A percentile compares a stretch with the other conserved stretches of the same genome.
phyloP scores from a whole-genome alignment of 495 filamentous ascomycete species.

The Pyronema omphalodes region DNA sequence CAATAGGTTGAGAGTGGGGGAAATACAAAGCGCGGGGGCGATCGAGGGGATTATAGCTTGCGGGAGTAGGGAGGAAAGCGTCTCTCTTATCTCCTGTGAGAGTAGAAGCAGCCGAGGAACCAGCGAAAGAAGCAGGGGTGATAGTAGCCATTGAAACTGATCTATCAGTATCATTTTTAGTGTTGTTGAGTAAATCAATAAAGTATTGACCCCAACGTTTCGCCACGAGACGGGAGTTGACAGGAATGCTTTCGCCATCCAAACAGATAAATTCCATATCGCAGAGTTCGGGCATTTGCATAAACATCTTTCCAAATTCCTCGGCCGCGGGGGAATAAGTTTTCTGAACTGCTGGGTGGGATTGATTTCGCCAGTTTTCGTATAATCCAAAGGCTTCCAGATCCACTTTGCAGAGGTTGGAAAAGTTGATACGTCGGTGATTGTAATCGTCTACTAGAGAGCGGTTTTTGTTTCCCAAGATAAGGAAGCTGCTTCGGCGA shows the following conservation, averaged over 20 bases:
- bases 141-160: conserved; percentile 21
- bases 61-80: conserved; percentile 44
- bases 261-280: conserved; percentile 94
- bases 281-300: conserved; percentile 64
- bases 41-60: conserved; percentile 20
- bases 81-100: conserved; percentile 1
- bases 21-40: conserved; percentile 78
- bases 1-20: conserved; percentile 73
- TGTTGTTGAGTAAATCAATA: conserved; percentile 51
- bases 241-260: conserved; percentile 74
- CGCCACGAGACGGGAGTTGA: conserved; percentile 75
- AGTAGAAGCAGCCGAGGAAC: conserved; percentile 25
- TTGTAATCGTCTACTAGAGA: conserved; percentile 97
- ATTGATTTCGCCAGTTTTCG: conserved; percentile 50
- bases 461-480: conserved; percentile 78
- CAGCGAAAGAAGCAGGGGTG: conserved; percentile 27
- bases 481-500: conserved; percentile 80
- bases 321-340: conserved; percentile 49
- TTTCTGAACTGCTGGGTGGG: conserved; percentile 17
- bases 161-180: conserved; percentile 24
- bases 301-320: conserved; percentile 64
- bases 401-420: conserved; percentile 88
- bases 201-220: conserved; percentile 91
- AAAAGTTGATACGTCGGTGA: conserved; percentile 92
- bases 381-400: conserved; percentile 92